Conservation (phyloP, 805 yeast genomes). For the Yamadazyma takamatsuzukensis region DNA sequence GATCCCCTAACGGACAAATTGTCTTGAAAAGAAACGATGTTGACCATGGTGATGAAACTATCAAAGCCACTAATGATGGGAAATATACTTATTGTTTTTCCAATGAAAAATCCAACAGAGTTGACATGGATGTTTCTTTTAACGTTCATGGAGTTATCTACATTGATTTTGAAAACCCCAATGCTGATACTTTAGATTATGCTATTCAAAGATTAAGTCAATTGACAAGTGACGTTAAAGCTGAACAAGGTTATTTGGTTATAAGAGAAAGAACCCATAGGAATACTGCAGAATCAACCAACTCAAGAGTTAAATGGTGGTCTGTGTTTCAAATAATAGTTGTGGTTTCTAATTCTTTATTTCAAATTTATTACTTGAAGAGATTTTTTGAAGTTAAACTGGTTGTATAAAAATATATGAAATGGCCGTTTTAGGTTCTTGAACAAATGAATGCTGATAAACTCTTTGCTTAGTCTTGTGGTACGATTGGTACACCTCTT, state of each 20-base stretch:
- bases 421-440: too few species aligned
- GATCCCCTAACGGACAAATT: constrained; percentile 44
- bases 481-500: too few species aligned
- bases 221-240: constrained; percentile 80
- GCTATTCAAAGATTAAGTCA: constrained; percentile 75
- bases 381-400: constrained; percentile 94
- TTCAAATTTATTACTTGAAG: constrained; percentile 91
- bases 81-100: constrained; percentile 87
- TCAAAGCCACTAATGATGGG: constrained; percentile 66
- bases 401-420: constrained; percentile 68
- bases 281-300: constrained; percentile 97
- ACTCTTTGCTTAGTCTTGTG: too few species aligned
- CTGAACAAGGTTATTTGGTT: constrained; percentile 88
- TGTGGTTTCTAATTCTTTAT: constrained; percentile 80
- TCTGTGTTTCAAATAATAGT: constrained; percentile 85
- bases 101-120: constrained; percentile 69
- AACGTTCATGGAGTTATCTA: constrained; percentile 92
- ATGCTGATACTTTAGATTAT: constrained; percentile 74
- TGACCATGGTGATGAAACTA: constrained; percentile 77
- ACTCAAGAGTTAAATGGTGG: constrained; percentile 98
- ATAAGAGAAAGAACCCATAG: constrained; percentile 97
- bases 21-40: constrained; percentile 49
- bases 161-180: constrained; percentile 73
- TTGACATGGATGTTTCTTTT: constrained; percentile 88
- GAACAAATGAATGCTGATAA: too few species aligned